These are phyloP conservation scores for Dioszegia crocea DNA, from an alignment of 768 basidiomycete genomes.

Conservation along the genomic window DNA sequence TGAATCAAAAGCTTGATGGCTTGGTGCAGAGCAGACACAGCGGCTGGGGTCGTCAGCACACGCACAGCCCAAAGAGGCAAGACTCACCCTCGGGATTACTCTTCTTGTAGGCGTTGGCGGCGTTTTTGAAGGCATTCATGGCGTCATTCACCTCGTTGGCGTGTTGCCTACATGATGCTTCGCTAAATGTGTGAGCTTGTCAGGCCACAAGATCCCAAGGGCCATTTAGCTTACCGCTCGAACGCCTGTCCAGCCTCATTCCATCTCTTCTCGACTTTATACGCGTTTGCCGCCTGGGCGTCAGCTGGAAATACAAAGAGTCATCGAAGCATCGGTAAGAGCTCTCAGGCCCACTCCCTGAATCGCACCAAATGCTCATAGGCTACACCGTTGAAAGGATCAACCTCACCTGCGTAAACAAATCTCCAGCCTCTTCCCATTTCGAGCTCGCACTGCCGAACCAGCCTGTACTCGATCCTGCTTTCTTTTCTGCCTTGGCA, in stretches of 20 bases:
- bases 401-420: conserved; percentile 57
- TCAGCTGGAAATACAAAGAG: neutral
- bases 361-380: too few relatives aligned
- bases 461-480: conserved; percentile 69
- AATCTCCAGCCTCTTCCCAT: conserved; percentile 91
- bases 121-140: conserved; percentile 99
- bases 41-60: conserved; percentile 58
- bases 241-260: conserved; percentile 89
- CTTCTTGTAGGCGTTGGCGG: conserved; percentile 91
- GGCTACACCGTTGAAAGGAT: too few relatives aligned
- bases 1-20: conserved; percentile 78
- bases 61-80: neutral
- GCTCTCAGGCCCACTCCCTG: too few relatives aligned
- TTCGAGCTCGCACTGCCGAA: conserved; percentile 78
- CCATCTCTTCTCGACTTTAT: conserved; percentile 80
- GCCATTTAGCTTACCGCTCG: conserved; percentile 51
- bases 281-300: conserved; percentile 78
- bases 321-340: too few relatives aligned
- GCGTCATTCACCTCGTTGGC: conserved; percentile 86
- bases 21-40: conserved; percentile 76
- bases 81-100: conserved; percentile 74
- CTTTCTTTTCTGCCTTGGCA: conserved; percentile 90
- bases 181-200: conserved; percentile 53
- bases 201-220: neutral
- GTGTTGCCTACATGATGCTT: conserved; percentile 89